Conservation (phyloP, 768 basidiomycete genomes). For the Pleurotus salmoneostramineus region DNA sequence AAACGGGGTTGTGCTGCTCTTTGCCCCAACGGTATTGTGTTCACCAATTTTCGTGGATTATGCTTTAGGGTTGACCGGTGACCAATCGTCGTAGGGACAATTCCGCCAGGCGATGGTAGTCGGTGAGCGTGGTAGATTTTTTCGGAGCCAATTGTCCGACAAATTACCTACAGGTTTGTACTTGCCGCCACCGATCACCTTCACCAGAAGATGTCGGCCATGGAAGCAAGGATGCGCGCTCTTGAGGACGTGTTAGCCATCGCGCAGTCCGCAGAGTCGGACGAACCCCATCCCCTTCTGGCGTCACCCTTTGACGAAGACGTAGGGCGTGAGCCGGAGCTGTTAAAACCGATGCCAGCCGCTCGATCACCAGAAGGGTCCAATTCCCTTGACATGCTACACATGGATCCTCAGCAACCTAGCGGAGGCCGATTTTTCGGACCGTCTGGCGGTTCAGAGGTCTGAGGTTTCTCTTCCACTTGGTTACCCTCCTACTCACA, state of each 20-base stretch:
- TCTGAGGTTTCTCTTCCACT: constrained; percentile 17
- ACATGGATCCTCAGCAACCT: constrained; percentile 31
- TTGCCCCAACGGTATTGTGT: constrained; percentile 43
- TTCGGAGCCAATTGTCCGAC: not conserved
- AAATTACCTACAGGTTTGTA: constrained; percentile 35
- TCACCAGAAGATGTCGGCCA: constrained; percentile 36
- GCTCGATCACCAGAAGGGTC: constrained; percentile 22
- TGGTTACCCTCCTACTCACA: constrained; percentile 8
- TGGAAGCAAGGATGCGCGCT: constrained; percentile 48
- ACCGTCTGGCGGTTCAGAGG: constrained; percentile 47
- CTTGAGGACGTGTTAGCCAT: constrained; percentile 54
- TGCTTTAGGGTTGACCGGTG: not conserved
- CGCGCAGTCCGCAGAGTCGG: constrained; percentile 33
- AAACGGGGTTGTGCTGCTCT: constrained; percentile 47
- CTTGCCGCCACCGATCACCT: constrained; percentile 50
- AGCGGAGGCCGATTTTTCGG: constrained; percentile 41
- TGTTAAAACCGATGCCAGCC: constrained; percentile 23
- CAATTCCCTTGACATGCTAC: constrained; percentile 39
- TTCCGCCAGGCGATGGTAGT: constrained; percentile 53
- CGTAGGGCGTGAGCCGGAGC: constrained; percentile 24
- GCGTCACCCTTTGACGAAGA: constrained; percentile 19
- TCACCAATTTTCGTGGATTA: constrained; percentile 4
- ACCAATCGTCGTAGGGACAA: constrained; percentile 32
- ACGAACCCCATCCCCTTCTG: constrained; percentile 40
- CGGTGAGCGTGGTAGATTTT: constrained; percentile 26